Evolutionary conservation across 257 asterid genomes (phyloP).

Genomic region (Gardenia jasminoides): DNA sequence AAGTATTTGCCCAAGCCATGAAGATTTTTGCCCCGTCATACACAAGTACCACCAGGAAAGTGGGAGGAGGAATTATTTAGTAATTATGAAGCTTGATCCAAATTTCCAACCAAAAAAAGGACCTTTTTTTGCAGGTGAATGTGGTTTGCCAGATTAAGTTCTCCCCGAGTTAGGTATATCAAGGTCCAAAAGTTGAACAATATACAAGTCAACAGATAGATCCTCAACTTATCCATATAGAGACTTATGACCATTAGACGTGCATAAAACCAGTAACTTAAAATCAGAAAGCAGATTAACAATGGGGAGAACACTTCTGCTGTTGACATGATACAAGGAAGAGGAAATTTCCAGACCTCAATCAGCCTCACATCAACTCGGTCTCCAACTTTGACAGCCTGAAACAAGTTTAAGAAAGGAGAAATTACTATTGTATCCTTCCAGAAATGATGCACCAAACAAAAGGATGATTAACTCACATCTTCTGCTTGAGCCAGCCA

Average conservation of each 20-base stretch:
- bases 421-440: slow-evolving; percentile 21
- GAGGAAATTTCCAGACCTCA: slow-evolving; percentile 55
- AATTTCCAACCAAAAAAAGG: too few relatives aligned
- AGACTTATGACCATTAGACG: background rate
- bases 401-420: slow-evolving; percentile 23
- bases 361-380: slow-evolving; percentile 91
- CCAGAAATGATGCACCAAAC: slow-evolving; percentile 9
- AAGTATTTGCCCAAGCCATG: background rate
- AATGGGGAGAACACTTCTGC: background rate
- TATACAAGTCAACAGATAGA: background rate
- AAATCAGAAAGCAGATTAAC: background rate
- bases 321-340: slow-evolving; percentile 14
- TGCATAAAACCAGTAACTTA: background rate
- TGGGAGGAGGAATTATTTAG: background rate
- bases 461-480: slow-evolving; percentile 46
- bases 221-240: background rate
- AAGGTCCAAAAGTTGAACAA: background rate
- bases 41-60: too few relatives aligned
- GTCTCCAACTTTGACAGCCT: slow-evolving; percentile 94
- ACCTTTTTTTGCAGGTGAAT: background rate
- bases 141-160: background rate
- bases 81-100: background rate
- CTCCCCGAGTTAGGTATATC: background rate
- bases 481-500: slow-evolving; percentile 97
- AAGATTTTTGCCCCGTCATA: background rate